Conservation (phyloP, 176 grass and related monocot species). For the Triticum dicoccoides region DNA sequence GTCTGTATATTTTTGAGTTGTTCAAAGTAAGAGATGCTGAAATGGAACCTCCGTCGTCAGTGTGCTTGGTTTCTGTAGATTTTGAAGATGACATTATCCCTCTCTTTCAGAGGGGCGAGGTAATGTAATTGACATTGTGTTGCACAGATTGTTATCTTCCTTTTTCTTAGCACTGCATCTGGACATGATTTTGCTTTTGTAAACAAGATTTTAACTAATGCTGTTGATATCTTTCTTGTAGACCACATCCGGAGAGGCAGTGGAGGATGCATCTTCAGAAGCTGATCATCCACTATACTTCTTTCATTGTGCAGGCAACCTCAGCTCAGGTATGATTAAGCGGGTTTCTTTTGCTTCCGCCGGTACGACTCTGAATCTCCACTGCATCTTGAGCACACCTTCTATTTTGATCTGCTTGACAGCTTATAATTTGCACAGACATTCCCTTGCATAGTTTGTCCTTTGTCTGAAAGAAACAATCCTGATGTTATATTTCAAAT, state of each 20-base stretch:
- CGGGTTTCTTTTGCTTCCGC: no score
- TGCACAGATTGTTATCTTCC: not conserved
- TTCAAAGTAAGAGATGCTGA: no score
- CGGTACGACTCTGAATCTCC: not conserved
- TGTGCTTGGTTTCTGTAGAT: conserved; percentile 68
- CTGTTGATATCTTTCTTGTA: conserved; percentile 67
- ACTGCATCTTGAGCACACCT: not conserved
- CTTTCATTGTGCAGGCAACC: not conserved
- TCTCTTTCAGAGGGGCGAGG: conserved; percentile 84
- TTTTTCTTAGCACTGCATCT: not conserved
- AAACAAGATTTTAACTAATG: conserved; percentile 57
- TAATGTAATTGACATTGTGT: conserved; percentile 32
- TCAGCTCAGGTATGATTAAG: no score
- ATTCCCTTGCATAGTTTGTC: not conserved
- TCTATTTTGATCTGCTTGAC: conserved; percentile 25
- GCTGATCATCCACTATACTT: conserved; percentile 45
- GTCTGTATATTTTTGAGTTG: no score
- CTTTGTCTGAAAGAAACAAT: not conserved
- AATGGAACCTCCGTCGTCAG: no score
- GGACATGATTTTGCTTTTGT: conserved; percentile 5
- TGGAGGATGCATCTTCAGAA: conserved; percentile 62
- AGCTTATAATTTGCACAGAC: not conserved
- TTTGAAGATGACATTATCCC: conserved; percentile 87
- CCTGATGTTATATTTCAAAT: conserved; percentile 24
- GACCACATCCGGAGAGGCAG: conserved; percentile 41